Percentiles rank a stretch among this genome's conserved stretches.
phyloP scores from a whole-genome alignment of 2,329 filamentous ascomycete species.

The Hypoxylon sp. region DNA sequence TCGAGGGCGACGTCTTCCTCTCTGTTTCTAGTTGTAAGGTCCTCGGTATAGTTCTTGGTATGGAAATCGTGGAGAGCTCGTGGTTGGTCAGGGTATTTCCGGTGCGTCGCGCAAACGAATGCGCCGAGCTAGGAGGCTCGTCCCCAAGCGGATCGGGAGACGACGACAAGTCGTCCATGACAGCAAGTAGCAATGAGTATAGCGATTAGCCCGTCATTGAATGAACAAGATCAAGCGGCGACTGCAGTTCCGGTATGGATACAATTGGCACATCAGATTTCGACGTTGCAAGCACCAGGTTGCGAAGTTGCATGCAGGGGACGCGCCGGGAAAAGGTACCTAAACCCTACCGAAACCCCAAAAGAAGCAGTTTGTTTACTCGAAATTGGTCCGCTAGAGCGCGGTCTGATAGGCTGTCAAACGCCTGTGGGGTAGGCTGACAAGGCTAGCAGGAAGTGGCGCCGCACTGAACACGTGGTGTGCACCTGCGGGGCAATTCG shows the following conservation, averaged over 20 bases:
- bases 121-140: slow-evolving; percentile 47
- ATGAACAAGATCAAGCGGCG: slow-evolving; percentile 6
- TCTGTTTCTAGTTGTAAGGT: slow-evolving; percentile 42
- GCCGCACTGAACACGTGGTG: slow-evolving; percentile 23
- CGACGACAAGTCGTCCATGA: slow-evolving; percentile 50
- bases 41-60: slow-evolving; percentile 56
- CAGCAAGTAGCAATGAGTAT: slow-evolving; percentile 43
- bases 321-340: slow-evolving; percentile 31
- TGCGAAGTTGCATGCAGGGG: slow-evolving; percentile 33
- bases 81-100: slow-evolving; percentile 36
- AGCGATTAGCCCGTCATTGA: slow-evolving; percentile 18
- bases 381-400: slow-evolving; percentile 32
- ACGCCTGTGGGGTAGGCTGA: slow-evolving; percentile 1
- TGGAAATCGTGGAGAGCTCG: slow-evolving; percentile 56
- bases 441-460: slow-evolving; percentile 26
- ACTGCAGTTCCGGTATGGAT: slow-evolving; percentile 24
- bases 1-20: slow-evolving; percentile 53
- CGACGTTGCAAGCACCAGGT: slow-evolving; percentile 16
- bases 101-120: slow-evolving; percentile 45
- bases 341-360: slow-evolving; percentile 27
- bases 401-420: slow-evolving; percentile 25
- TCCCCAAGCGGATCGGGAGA: slow-evolving; percentile 54
- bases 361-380: slow-evolving; percentile 52
- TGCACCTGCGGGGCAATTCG: slow-evolving; percentile 5
- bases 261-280: slow-evolving; percentile 29